Evolutionary conservation across 2,329 filamentous ascomycete species (phyloP).

Genomic region (Curvularia sp.): DNA sequence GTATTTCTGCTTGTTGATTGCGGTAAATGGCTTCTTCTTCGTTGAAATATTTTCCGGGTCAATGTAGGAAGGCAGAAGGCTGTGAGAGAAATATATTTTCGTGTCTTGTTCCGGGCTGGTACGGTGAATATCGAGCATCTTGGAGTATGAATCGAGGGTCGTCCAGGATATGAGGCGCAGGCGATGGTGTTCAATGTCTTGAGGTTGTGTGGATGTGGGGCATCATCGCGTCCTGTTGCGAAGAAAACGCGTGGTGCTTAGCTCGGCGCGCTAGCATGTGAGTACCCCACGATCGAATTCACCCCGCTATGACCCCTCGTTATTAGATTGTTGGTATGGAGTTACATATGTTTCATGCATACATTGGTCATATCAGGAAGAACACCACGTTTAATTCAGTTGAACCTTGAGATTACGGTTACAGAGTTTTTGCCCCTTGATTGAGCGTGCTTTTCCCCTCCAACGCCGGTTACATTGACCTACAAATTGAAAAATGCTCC

Average conservation of each 20-base stretch:
- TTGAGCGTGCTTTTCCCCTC: background rate
- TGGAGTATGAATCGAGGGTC: background rate
- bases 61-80: slow-evolving; percentile 69
- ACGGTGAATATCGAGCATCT: slow-evolving; percentile 48
- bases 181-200: background rate
- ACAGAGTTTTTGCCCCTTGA: background rate
- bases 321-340: too few species aligned
- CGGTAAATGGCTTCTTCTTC: slow-evolving; percentile 78
- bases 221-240: slow-evolving; percentile 11
- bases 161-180: background rate
- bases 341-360: background rate
- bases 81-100: slow-evolving; percentile 78
- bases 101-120: slow-evolving; percentile 49
- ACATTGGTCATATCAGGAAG: background rate
- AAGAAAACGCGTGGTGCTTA: slow-evolving; percentile 14
- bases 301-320: background rate
- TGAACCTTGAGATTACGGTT: background rate
- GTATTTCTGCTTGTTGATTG: slow-evolving; percentile 69
- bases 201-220: slow-evolving; percentile 4
- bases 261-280: slow-evolving; percentile 13
- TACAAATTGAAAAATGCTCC: too few species aligned
- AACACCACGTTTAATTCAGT: background rate
- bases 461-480: background rate
- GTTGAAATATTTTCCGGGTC: slow-evolving; percentile 63
- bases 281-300: background rate